Evolutionary conservation across 1,284 basidiomycete genomes (phyloP).

Genomic region (Apiotrichum montevideense): DNA sequence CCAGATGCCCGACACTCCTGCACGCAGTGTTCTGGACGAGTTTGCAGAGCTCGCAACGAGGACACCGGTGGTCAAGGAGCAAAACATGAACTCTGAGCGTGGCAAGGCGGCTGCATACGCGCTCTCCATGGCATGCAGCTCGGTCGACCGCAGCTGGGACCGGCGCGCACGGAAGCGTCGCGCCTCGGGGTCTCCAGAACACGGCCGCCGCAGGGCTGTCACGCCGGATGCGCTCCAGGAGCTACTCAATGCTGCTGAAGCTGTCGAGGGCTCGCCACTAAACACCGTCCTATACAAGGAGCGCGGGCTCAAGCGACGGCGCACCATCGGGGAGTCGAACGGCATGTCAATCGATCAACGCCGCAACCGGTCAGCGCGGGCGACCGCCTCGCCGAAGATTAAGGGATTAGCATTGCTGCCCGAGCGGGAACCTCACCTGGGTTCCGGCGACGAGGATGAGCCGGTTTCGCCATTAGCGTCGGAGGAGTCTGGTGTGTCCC

Average conservation of each 20-base stretch:
- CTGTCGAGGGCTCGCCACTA: conserved; percentile 38
- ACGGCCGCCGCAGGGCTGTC: conserved; percentile 15
- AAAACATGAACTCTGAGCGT: conserved; percentile 5
- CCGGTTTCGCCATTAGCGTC: conserved; percentile 17
- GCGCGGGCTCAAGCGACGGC: conserved; percentile 31
- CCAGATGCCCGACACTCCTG: conserved; percentile 35
- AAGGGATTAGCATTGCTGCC: conserved; percentile 16
- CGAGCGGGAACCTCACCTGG: conserved; percentile 4
- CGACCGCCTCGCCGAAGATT: conserved; percentile 18
- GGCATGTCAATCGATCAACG: conserved; percentile 6
- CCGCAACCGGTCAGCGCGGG: conserved; percentile 1
- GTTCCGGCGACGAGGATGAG: conserved; percentile 20
- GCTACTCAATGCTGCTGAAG: conserved; percentile 39
- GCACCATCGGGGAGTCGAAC: conserved; percentile 30
- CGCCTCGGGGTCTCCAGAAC: conserved; percentile 24
- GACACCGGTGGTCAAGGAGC: conserved; percentile 28
- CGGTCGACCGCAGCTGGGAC: conserved; percentile 17
- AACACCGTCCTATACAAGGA: conserved; percentile 25
- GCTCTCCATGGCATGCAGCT: conserved; percentile 21
- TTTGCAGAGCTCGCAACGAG: conserved; percentile 42
- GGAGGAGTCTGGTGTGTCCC: conserved; percentile 19
- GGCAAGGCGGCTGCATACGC: conserved; percentile 18
- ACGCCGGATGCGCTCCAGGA: conserved; percentile 40
- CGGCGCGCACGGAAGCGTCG: conserved; percentile 23
- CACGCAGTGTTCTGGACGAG: conserved; percentile 39